Base-by-base conservation (phyloP, 495 filamentous ascomycete species). In the Penicillium silybi region DNA sequence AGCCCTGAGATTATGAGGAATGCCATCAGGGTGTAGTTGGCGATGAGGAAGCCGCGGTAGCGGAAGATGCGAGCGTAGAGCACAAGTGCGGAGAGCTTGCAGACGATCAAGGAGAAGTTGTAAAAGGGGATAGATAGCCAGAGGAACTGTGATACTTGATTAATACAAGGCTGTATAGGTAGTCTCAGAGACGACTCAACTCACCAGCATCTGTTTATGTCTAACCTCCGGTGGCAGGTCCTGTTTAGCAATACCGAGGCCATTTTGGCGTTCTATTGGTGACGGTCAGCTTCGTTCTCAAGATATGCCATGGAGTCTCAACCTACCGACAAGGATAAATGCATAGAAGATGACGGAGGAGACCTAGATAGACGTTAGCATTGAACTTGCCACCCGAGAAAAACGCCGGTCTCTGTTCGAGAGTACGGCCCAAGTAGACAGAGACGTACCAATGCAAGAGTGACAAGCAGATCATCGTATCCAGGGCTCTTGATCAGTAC, bases 31-130 rank as follows among this genome's bases (percentile, higher is more conserved):
- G 61, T 50, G 38, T 56, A 64, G 20, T 62, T 64, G 19, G 64
- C 32, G 20, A 72, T 58, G 2, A 57, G 44, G 42, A 73, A 66
- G n/a, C 6, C 26, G n/a, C 51, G 57, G 0, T 52, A 40, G 6
- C 62, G 54, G 44, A 80, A 79, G 23, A 77, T 59, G 8, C 73
- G 71, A 15, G 53, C 41, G 54, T 65, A 78, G 32, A 78, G 59
- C 5, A 71, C 42, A 2, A 74, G 35, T 27, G 74, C 68, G 6
- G 77, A 76, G 10, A 71, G 43, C 55, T 79, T 80, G 58, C 72
- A 65, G 16, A 78, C 58, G 45, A 67, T 65, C 18, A 79, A 62
- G n/a, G 62, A 51, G 32, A 72, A 54, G 44, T 74, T 74, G 61
- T 76, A 76, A 44, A 76, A 62, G 3, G 70, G 67, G 15, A 72